Evolutionary conservation across 2,329 filamentous ascomycete genomes (phyloP), one percentile per base, ranked within the genome.

Genomic region (Beauveria brongniartii): DNA sequence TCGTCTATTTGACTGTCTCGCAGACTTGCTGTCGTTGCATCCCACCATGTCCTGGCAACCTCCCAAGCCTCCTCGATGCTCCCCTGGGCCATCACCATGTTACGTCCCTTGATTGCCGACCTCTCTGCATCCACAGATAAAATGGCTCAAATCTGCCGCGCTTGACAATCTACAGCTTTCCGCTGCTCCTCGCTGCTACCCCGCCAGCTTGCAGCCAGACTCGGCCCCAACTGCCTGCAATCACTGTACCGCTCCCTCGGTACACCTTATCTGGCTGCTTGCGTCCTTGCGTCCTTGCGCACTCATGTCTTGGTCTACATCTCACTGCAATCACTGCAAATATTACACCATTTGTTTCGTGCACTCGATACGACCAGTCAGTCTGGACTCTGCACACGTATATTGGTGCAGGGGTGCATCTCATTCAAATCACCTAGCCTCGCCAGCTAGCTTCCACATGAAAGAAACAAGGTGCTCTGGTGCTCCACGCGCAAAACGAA

Each of bases 21-120:
- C 34, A 37, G 14, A 5, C 34, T 37, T 37, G 34, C 30, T n/a
- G n/a, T 52, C n/a, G 30, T 52, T 52, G 50, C 30, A 52, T 52
- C n/a, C 30, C 30, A 18, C 48, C 37, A 26, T n/a, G 37, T 46
- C 40, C 37, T 44, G 22, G 41, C 22, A 34, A 37, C 46, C 26
- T 34, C 22, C 8, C 28, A 9, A 28, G 7, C 28, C 28, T 28
- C 26, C 26, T 2, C 26, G 8, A 6, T 28, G 26, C 26, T 28
- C 6, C 41, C 43, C 12, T 37, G 34, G 34, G 34, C 12, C 34
- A 44, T 55, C 43, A 22, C 20, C 52, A 61, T 61, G 59, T 61
- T 55, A 61, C 59, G 52, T 61, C 51, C 52, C 59, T 48, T 61
- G 59, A 34, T 44, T 18, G 20, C 52, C 37, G 30, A 28, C 40